phyloP scores from a whole-genome alignment of 441 rosid species.

The Oxalis stricta region DNA sequence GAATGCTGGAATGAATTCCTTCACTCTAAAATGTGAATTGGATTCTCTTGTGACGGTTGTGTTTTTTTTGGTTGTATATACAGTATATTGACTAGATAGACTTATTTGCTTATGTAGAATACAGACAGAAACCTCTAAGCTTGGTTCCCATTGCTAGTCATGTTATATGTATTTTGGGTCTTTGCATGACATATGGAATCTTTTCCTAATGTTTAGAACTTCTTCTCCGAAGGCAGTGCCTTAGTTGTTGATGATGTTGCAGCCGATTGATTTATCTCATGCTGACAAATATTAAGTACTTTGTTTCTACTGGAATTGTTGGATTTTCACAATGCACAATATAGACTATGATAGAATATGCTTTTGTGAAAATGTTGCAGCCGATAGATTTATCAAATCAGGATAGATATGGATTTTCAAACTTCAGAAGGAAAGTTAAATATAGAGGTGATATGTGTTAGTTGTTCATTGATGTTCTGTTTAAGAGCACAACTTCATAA shows the following conservation, averaged over 20 bases:
- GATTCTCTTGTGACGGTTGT: neutral
- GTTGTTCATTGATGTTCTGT: too few relatives aligned
- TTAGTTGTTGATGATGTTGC: neutral
- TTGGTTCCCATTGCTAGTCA: too few relatives aligned
- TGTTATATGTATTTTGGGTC: too few relatives aligned
- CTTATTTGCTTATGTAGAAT: too few relatives aligned
- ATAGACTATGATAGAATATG: neutral
- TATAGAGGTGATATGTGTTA: neutral
- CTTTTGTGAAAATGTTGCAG: too few relatives aligned
- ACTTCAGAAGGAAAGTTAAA: neutral
- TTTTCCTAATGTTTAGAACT: too few relatives aligned
- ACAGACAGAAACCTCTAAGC: too few relatives aligned
- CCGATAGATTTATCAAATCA: neutral
- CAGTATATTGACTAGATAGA: neutral
- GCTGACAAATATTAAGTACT: too few relatives aligned
- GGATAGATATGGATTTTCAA: neutral
- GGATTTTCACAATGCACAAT: neutral
- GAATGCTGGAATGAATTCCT: conserved; percentile 13
- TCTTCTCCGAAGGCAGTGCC: neutral
- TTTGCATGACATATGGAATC: too few relatives aligned
- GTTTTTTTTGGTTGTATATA: neutral
- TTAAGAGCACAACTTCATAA: neutral
- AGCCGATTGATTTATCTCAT: too few relatives aligned
- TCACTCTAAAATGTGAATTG: neutral
- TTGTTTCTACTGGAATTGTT: neutral